Evolutionary conservation across 2,329 filamentous ascomycete genomes (phyloP).

Genomic region (Aspergillus sp.): DNA sequence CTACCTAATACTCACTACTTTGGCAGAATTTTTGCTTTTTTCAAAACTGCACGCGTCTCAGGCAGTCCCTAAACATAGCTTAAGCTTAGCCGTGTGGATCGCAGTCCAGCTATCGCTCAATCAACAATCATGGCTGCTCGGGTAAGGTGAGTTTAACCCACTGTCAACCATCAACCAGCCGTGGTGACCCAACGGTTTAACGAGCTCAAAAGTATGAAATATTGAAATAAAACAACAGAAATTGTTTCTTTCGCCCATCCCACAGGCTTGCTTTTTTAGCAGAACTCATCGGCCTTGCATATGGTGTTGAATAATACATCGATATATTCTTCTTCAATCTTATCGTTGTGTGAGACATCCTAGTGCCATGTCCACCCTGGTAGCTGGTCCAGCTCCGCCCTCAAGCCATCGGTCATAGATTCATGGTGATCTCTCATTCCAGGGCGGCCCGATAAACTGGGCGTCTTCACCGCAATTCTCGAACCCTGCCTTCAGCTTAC

Average conservation of each 20-base stretch:
- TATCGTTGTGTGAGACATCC: slow-evolving; percentile 11
- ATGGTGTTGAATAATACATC: slow-evolving; percentile 14
- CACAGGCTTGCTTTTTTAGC: slow-evolving; percentile 20
- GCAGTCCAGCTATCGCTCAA: background rate
- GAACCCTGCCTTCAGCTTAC: background rate
- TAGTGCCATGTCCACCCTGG: background rate
- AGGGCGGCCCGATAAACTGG: slow-evolving; percentile 8
- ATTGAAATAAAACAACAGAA: too few relatives aligned
- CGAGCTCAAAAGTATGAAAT: background rate
- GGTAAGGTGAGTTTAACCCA: slow-evolving; percentile 19
- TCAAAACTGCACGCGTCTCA: slow-evolving; percentile 15
- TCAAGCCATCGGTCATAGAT: background rate
- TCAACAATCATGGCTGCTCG: slow-evolving; percentile 5
- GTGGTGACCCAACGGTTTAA: slow-evolving; percentile 6
- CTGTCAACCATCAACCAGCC: slow-evolving; percentile 5
- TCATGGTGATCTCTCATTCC: slow-evolving; percentile 9
- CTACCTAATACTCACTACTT: slow-evolving; percentile 1
- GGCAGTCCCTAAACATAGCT: slow-evolving; percentile 28
- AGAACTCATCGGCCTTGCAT: slow-evolving; percentile 7
- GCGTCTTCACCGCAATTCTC: slow-evolving; percentile 19
- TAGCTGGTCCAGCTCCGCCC: background rate
- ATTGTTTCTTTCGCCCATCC: background rate
- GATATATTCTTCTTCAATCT: slow-evolving; percentile 13
- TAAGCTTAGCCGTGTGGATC: slow-evolving; percentile 30
- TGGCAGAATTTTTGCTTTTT: slow-evolving; percentile 27